Base-by-base conservation (phyloP, 2,329 filamentous ascomycete genomes). In the Colletotrichum shisoi region DNA sequence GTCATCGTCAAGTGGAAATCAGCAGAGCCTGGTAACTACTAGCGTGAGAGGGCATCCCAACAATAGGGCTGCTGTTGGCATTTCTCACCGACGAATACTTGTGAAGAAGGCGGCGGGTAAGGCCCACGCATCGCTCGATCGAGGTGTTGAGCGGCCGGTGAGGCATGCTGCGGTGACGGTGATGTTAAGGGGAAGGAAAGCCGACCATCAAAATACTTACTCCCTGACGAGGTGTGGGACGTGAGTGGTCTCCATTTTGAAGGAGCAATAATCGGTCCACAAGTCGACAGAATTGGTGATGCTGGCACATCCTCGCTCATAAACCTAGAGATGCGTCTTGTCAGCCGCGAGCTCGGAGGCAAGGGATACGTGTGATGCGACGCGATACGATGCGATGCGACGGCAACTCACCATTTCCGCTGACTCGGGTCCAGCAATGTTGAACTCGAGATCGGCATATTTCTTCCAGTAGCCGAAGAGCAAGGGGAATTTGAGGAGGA, bases 391-490 rank as follows among this genome's bases (percentile, higher is more conserved):
- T 46, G 42, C 51, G 54, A 44, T 24, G 48, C 17, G 19, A 61
- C 44, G 4, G 17, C n/a, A 40, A 70, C 85, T 74, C 78, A 97
- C 93, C 91, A 97, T 96, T 79, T 98, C 95, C 61, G 95, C 95
- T 49, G 94, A 94, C 82, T 99, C 95, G 5, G 95, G 96, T 19
- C 95, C 95, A 4, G 93, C 93, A 71, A 99, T 97, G 57, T 93
- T 93, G 81, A 99, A 99, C 76, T 99, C 95, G 70, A 96, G 85
- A 74, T 98, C 94, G 75, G 95, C 95, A 84, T 98, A 99, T 78
- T 97, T 98, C 83, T 98, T 98, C 95, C 95, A 99, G 82, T 98
- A 99, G 59, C 94, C 95, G 74, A 98, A 99, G 45, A 98, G 87
- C 12, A 98, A 85, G 3, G 95, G 95, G 71, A 97, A 99, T 76